Evolutionary conservation across 768 basidiomycete species (phyloP).

Genomic region (Trametes maxima): DNA sequence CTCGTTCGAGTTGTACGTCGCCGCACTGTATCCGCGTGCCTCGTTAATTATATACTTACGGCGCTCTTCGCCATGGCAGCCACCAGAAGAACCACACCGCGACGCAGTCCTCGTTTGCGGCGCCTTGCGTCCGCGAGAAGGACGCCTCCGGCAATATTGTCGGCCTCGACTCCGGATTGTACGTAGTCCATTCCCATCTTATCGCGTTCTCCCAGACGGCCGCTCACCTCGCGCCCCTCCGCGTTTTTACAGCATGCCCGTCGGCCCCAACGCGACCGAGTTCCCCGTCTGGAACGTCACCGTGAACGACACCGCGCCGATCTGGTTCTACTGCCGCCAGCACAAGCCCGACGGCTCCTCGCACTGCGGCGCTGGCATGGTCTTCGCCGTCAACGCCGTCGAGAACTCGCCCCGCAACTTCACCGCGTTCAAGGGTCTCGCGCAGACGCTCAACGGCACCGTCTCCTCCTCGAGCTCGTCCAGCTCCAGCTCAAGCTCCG

Average conservation of each 20-base stretch:
- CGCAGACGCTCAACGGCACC: conserved; percentile 52
- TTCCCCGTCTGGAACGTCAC: conserved; percentile 61
- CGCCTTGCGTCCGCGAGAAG: conserved; percentile 54
- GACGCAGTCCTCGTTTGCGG: conserved; percentile 61
- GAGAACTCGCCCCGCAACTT: conserved; percentile 53
- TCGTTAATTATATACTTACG: not conserved
- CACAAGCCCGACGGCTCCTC: conserved; percentile 30
- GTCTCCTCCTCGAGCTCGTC: conserved; percentile 31
- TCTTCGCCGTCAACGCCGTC: conserved; percentile 58
- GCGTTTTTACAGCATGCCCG: conserved; percentile 37
- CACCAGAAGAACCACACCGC: conserved; percentile 70
- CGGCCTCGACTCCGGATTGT: conserved; percentile 65
- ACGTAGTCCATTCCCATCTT: conserved; percentile 26
- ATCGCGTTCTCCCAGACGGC: not conserved
- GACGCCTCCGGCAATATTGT: conserved; percentile 36
- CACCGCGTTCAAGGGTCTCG: conserved; percentile 57
- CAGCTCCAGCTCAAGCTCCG: conserved; percentile 17
- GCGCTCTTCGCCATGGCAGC: conserved; percentile 36
- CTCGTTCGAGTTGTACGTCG: conserved; percentile 59
- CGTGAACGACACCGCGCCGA: conserved; percentile 58
- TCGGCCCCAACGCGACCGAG: conserved; percentile 43
- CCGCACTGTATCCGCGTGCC: too few relatives aligned
- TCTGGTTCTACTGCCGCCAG: conserved; percentile 60
- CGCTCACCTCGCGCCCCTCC: not conserved
- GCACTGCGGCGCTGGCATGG: conserved; percentile 43